A percentile compares a stretch with the other conserved stretches of the same genome.
These are phyloP conservation scores for Fusarium annulatum DNA, from an alignment of 2,329 filamentous ascomycete genomes.

Conservation along the genomic window DNA sequence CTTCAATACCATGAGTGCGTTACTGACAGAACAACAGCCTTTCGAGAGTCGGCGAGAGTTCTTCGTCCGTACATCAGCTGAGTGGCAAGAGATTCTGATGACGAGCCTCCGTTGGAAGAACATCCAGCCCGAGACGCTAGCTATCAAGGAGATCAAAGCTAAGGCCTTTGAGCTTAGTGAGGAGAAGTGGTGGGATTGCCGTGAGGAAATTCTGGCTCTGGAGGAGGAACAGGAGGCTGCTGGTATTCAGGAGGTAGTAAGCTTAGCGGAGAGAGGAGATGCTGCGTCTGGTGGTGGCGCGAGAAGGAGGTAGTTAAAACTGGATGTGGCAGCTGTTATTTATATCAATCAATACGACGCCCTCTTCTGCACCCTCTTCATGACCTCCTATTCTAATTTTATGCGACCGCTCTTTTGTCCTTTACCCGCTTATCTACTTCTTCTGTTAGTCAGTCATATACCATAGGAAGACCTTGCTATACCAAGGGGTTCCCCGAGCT, in stretches of 20 bases:
- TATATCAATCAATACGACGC: not conserved
- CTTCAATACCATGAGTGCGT: not conserved
- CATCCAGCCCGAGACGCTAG: constrained; percentile 72
- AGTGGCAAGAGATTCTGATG: constrained; percentile 91
- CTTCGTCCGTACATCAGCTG: constrained; percentile 85
- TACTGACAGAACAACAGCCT: constrained; percentile 62
- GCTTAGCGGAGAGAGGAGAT: constrained; percentile 77
- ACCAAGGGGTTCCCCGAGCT: too few relatives aligned
- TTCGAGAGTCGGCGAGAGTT: constrained; percentile 94
- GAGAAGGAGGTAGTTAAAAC: constrained; percentile 46
- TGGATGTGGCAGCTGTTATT: not conserved
- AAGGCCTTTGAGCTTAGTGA: constrained; percentile 91
- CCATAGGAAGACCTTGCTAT: too few relatives aligned
- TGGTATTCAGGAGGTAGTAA: constrained; percentile 94
- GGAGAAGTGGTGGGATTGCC: constrained; percentile 98
- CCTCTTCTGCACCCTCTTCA: not conserved
- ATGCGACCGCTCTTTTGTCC: not conserved
- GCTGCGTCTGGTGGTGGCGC: constrained; percentile 54
- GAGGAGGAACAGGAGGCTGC: constrained; percentile 97
- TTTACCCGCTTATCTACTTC: not conserved
- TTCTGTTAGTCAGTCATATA: too few relatives aligned
- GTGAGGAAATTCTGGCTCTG: constrained; percentile 89
- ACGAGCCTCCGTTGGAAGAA: constrained; percentile 77
- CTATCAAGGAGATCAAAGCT: constrained; percentile 92
- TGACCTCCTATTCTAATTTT: too few relatives aligned